Percentiles rank a stretch among this genome's conserved stretches.
These are phyloP conservation scores for Leersia perrieri DNA, from an alignment of 176 grass and related monocot species.

Conservation along the genomic window DNA sequence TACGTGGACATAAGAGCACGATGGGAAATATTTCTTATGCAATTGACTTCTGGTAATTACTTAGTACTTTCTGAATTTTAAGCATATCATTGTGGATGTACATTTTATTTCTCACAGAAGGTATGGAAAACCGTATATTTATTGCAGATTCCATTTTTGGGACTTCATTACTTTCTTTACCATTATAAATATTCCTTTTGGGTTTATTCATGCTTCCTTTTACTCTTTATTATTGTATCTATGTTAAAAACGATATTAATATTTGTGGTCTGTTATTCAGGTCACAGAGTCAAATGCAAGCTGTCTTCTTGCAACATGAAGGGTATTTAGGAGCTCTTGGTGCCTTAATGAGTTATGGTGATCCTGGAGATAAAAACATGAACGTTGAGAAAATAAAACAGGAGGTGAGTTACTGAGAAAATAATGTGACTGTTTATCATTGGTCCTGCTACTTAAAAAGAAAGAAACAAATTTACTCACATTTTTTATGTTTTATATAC, in stretches of 20 bases:
- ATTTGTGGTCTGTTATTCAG: constrained; percentile 54
- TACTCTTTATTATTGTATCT: constrained; percentile 21
- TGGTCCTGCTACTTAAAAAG: not conserved
- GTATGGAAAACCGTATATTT: not conserved
- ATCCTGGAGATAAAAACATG: constrained; percentile 44
- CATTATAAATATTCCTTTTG: constrained; percentile 5
- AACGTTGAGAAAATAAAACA: constrained; percentile 34
- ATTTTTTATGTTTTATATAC: constrained; percentile 3
- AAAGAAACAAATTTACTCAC: constrained; percentile 1
- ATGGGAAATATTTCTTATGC: constrained; percentile 97
- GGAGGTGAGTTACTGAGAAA: constrained; percentile 39
- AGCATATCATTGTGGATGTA: not conserved
- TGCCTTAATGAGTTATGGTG: constrained; percentile 82
- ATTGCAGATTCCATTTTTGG: not conserved
- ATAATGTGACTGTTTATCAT: not conserved
- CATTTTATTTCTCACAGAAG: not conserved
- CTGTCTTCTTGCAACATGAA: constrained; percentile 88
- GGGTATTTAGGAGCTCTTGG: constrained; percentile 95
- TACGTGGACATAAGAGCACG: constrained; percentile 92
- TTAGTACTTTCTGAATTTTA: not conserved
- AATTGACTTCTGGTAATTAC: constrained; percentile 83
- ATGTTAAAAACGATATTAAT: constrained; percentile 15
- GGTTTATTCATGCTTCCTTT: not conserved
- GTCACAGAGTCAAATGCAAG: constrained; percentile 97
- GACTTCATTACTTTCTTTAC: constrained; percentile 2